Evolutionary conservation across 441 rosid species (phyloP).

Genomic region (Dalechampia spathulata): DNA sequence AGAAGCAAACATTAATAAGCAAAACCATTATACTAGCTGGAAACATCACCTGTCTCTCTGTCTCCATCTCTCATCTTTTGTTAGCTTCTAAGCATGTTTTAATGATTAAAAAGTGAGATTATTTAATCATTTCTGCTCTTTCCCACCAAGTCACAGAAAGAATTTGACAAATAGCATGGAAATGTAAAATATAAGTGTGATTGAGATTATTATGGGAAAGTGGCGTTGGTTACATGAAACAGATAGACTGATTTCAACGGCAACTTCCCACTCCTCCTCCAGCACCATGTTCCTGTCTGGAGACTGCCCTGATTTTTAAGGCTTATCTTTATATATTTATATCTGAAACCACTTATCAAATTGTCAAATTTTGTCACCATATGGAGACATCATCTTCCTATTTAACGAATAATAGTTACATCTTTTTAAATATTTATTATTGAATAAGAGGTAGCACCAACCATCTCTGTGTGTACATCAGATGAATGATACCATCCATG

Average conservation of each 20-base stretch:
- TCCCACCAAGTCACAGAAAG: constrained; percentile 16
- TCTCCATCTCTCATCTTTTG: constrained; percentile 17
- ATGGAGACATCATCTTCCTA: no score
- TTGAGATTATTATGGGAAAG: constrained; percentile 2
- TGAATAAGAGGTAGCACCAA: not conserved
- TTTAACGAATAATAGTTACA: no score
- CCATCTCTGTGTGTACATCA: not conserved
- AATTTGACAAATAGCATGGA: not conserved
- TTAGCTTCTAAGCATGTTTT: constrained; percentile 77
- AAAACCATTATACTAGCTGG: constrained; percentile 23
- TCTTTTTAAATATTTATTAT: no score
- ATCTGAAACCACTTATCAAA: no score
- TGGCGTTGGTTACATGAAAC: constrained; percentile 16
- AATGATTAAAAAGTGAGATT: constrained; percentile 45
- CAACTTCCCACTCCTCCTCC: no score
- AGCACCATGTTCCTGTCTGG: no score
- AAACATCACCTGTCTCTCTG: constrained; percentile 7
- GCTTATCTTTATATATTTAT: no score
- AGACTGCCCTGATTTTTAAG: no score
- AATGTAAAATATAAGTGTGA: constrained; percentile 15
- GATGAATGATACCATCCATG: no score
- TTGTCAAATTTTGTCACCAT: no score
- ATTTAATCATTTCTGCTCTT: constrained; percentile 22
- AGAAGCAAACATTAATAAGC: constrained; percentile 18
- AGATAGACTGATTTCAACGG: no score